Base-by-base conservation (phyloP, 225 moss, liverwort and hornwort genomes). In the Antitrichia curtipendula region DNA sequence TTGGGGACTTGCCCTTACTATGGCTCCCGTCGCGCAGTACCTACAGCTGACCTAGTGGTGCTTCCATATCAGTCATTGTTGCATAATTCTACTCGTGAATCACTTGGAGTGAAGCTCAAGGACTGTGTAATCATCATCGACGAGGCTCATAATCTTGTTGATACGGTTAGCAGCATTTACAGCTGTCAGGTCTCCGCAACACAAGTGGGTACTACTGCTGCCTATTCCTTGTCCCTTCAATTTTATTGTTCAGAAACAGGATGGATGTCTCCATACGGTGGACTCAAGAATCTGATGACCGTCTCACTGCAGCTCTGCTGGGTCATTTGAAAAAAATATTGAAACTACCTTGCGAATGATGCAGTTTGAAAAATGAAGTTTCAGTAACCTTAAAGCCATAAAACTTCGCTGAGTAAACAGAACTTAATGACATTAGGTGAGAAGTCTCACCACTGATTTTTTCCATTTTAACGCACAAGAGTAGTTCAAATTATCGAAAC, bases 101-200 rank as follows among this genome's bases (percentile, higher is more conserved):
- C 96, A 18, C 94, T 99, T 82, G 97, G 97, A 64, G 92, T 97
- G 72, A 96, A 95, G 84, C 91, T 99, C 52, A 97, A 95, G 91
- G 93, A 97, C 80, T 94, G 95, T 85, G 96, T 99, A 16, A 91
- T 99, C 59, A 93, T 99, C 81, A 96, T 99, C 77, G 98, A 99
- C 88, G 96, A 99, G 90, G 97, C 98, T 22, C 98, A 99, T 91
- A 99, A 99, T 88, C 96, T 99, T 57, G 98, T 99, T 34, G 98
- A 99, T 83, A 93, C 96, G 32, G 91, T 99, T 57, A 97, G 96
- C 68, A 94, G 92, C 88, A 95, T 99, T 78, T 91, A 99, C 87
- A 97, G 98, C 91, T 97, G 97, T 80, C 92, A 96, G 89, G 91
- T 99, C 60, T 95, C 95, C 64, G 86, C 80, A 85, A 89, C 91